Base-by-base conservation (phyloP, 2,329 filamentous ascomycete genomes). In the Ustulina deusta region DNA sequence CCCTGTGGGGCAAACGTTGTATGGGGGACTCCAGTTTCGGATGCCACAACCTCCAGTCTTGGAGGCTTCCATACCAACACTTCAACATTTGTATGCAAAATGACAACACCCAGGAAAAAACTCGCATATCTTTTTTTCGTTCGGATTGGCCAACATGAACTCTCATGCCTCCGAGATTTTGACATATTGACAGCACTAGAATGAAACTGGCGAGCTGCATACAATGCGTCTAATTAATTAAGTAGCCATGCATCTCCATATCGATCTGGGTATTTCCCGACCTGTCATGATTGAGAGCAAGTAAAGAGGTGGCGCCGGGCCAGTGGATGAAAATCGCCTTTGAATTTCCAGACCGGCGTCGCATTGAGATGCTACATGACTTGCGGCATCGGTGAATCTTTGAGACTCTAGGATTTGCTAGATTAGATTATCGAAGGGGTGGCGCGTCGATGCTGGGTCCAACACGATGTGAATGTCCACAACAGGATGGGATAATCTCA, bases 351-450 rank as follows among this genome's bases (percentile, higher is more conserved):
- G n/a, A 17, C 20, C 5, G n/a, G 29, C 11, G 10, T 44, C 25
- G 36, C 6, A 25, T 54, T 9, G n/a, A 34, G 25, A 25, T 42
- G 13, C 36, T 29, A 25, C 48, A 42, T 54, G 36, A 6, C 13
- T 40, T 61, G 25, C 58, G 29, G 34, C 32, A 27, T 61, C 58
- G 58, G 34, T 52, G 46, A 15, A 32, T 11, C 29, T 10, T 20
- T 42, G 15, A 5, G 20, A n/a, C 32, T 38, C 27, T 36, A 20
- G 17, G 22, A 20, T 17, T 27, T 51, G 44, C 22, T 22, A 48
- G 25, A 58, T 15, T n/a, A 2, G 7, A 36, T 38, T 38, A 42
- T 34, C n/a, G 7, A 36, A 46, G 55, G 3, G 4, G 57, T 6
- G 3, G 34, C 46, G 25, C 20, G 22, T 40, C 32, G 11, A 20